Percentiles rank a stretch among this genome's conserved stretches.
phyloP scores from a whole-genome alignment of 2,329 filamentous ascomycete species.

The Pseudogymnoascus sp. region DNA sequence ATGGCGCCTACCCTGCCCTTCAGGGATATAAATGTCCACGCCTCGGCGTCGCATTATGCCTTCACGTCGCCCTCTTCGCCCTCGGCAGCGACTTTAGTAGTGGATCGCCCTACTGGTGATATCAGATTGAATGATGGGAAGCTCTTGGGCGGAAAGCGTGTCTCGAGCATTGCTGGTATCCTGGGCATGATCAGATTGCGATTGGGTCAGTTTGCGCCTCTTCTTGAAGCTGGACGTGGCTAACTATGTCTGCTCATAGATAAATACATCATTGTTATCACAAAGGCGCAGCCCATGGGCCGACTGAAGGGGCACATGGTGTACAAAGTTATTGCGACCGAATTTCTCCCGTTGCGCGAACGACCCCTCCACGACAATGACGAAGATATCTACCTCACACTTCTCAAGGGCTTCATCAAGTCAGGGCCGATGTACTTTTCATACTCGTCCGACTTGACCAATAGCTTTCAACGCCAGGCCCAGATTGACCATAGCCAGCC shows the following conservation, averaged over 20 bases:
- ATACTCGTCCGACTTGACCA: conserved; percentile 93
- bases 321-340: conserved; percentile 84
- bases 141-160: conserved; percentile 67
- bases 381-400: conserved; percentile 79
- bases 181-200: conserved; percentile 88
- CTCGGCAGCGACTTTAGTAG: conserved; percentile 74
- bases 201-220: conserved; percentile 54
- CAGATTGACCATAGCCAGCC: conserved; percentile 63
- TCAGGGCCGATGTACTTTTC: conserved; percentile 94
- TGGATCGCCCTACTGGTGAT: conserved; percentile 89
- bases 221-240: not conserved
- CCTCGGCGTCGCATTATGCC: conserved; percentile 84
- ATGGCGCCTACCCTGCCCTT: conserved; percentile 61
- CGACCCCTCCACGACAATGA: conserved; percentile 84
- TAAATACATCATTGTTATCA: conserved; percentile 96
- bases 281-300: conserved; percentile 84
- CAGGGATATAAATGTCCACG: conserved; percentile 94
- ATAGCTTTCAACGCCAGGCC: conserved; percentile 90
- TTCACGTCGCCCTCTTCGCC: conserved; percentile 94
- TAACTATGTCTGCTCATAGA: conserved; percentile 36
- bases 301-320: conserved; percentile 92
- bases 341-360: conserved; percentile 90
- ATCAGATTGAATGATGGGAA: conserved; percentile 75
- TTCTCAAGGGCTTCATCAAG: conserved; percentile 75
- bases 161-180: conserved; percentile 92